Percentiles rank a stretch among this genome's conserved stretches.
phyloP scores from a whole-genome alignment of 2,329 filamentous ascomycete genomes.

The Alternaria hordeiaustralica region DNA sequence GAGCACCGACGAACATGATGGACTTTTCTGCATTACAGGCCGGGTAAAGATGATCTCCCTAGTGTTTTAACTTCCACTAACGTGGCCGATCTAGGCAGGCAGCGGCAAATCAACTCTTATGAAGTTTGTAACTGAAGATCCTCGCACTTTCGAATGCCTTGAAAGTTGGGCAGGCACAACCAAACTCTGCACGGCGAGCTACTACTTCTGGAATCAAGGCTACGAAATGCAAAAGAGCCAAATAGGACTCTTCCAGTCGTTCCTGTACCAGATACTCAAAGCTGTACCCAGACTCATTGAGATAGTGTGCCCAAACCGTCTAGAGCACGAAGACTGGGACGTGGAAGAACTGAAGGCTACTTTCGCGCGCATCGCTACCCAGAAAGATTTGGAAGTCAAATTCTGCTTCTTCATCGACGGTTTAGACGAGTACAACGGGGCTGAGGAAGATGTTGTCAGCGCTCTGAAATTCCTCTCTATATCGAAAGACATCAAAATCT shows the following conservation, averaged over 20 bases:
- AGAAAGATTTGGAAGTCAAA: not conserved
- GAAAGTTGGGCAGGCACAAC: conserved; percentile 43
- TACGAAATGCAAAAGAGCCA: conserved; percentile 17
- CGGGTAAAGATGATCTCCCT: not conserved
- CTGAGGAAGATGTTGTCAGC: conserved; percentile 2
- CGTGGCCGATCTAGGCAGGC: conserved; percentile 41
- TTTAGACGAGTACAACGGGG: not conserved
- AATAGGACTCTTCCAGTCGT: conserved; percentile 10
- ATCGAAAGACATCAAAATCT: conserved; percentile 11
- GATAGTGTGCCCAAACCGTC: not conserved
- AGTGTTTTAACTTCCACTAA: not conserved
- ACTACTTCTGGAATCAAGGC: conserved; percentile 24
- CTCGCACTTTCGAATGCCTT: conserved; percentile 33
- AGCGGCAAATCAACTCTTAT: conserved; percentile 59
- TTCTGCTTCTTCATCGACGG: conserved; percentile 20
- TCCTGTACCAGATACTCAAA: conserved; percentile 19
- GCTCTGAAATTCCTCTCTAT: not conserved
- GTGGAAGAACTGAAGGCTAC: conserved; percentile 7
- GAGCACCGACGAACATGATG: not conserved
- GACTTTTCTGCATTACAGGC: conserved; percentile 18
- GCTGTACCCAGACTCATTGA: conserved; percentile 12
- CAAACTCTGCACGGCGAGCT: conserved; percentile 36
- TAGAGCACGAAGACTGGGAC: conserved; percentile 13
- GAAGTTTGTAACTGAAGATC: conserved; percentile 23
- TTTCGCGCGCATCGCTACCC: not conserved